Evolutionary conservation across 2,329 filamentous ascomycete species (phyloP).

Genomic region (Fusarium annulatum): DNA sequence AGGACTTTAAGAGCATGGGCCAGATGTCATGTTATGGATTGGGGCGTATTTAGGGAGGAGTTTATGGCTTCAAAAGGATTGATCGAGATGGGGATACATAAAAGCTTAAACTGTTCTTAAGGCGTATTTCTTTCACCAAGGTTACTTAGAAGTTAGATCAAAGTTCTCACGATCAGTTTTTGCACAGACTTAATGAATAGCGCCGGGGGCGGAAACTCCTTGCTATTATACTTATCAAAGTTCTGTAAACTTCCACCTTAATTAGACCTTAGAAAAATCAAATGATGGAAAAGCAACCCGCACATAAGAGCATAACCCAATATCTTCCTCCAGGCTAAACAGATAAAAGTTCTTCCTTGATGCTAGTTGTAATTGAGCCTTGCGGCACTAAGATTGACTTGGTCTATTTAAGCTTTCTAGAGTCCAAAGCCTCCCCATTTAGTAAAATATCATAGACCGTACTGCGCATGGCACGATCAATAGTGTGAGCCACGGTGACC

Average conservation of each 20-base stretch:
- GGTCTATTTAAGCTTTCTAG: neutral
- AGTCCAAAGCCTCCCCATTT: fast-evolving
- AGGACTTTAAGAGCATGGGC: too few species aligned
- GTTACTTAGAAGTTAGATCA: neutral
- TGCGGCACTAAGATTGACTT: neutral
- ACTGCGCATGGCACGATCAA: fast-evolving
- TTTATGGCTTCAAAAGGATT: neutral
- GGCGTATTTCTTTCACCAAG: fast-evolving
- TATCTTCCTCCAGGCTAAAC: neutral
- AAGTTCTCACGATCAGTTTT: neutral
- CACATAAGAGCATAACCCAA: neutral
- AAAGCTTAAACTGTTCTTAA: fast-evolving
- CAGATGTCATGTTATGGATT: too few species aligned
- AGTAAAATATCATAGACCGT: neutral
- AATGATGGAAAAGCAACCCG: neutral
- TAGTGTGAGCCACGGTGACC: neutral
- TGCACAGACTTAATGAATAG: fast-evolving
- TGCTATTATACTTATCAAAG: too few species aligned
- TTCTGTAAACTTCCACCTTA: too few species aligned
- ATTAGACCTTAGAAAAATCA: too few species aligned
- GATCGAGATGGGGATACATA: fast-evolving
- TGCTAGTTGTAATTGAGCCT: neutral
- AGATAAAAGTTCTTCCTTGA: neutral
- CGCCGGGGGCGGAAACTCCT: too few species aligned
- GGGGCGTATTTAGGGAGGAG: too few species aligned